A percentile compares a stretch with the other conserved stretches of the same genome.
These are phyloP conservation scores for Cucurbita ficifolia DNA, from an alignment of 306 rosid species.

Conservation along the genomic window DNA sequence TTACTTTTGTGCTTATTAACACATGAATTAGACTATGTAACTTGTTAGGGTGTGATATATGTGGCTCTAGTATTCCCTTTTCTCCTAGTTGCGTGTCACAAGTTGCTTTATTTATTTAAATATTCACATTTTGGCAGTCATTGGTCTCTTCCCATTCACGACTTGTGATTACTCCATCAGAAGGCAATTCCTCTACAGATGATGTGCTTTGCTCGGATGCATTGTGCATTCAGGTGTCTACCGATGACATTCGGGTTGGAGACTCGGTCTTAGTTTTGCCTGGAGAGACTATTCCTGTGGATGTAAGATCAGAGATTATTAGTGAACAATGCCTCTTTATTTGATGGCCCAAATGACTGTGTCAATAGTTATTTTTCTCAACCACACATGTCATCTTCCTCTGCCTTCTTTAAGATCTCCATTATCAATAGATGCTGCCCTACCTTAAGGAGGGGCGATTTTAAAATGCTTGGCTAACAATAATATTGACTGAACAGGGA, in stretches of 20 bases:
- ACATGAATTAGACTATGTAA: neutral
- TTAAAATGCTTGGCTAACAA: constrained; percentile 15
- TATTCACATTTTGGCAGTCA: constrained; percentile 43
- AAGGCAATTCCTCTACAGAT: constrained; percentile 37
- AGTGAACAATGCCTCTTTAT: neutral
- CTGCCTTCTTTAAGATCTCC: neutral
- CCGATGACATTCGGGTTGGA: constrained; percentile 89
- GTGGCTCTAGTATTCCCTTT: neutral
- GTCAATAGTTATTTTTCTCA: neutral
- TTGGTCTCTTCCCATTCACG: constrained; percentile 79
- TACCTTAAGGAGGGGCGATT: neutral
- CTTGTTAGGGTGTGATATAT: neutral
- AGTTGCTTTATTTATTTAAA: neutral
- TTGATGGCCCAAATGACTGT: neutral
- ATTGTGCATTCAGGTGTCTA: constrained; percentile 67
- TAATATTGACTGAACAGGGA: constrained; percentile 39
- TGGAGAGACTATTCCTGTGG: constrained; percentile 90
- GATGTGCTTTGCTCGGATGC: constrained; percentile 63
- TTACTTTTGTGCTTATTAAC: neutral
- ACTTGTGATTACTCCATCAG: constrained; percentile 75
- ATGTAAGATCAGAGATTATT: constrained; percentile 48
- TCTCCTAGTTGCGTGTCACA: neutral
- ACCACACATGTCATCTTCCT: neutral
- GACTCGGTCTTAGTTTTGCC: constrained; percentile 88
- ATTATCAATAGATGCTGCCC: neutral